Evolutionary conservation across 2,329 filamentous ascomycete species (phyloP).

Genomic region (Aspergillus bombycis): DNA sequence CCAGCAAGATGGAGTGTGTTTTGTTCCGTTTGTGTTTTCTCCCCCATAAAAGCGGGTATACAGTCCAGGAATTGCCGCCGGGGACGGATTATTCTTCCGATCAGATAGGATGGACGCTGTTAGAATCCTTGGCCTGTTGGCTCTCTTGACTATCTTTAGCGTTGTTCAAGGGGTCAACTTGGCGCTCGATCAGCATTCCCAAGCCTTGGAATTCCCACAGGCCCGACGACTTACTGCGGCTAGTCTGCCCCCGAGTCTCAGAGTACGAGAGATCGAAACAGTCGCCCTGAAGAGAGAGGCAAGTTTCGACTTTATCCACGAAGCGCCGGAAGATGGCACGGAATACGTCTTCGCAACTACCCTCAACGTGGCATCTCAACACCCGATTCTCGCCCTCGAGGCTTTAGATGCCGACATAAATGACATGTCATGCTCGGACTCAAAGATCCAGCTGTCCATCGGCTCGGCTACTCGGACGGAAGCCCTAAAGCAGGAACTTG

Average conservation of each 20-base stretch:
- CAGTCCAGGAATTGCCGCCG: neutral
- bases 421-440: neutral
- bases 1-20: neutral
- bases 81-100: neutral
- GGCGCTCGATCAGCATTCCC: neutral
- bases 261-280: neutral
- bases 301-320: slow-evolving; percentile 8
- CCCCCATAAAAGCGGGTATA: neutral
- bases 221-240: neutral
- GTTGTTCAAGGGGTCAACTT: neutral
- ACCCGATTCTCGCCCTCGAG: slow-evolving; percentile 18
- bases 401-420: slow-evolving; percentile 15
- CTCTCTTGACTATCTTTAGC: neutral
- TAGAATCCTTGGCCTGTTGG: neutral
- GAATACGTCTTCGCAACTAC: slow-evolving; percentile 17
- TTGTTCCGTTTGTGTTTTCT: neutral
- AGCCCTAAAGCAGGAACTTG: slow-evolving; percentile 12
- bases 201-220: neutral
- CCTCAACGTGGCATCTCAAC: slow-evolving; percentile 14
- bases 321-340: neutral
- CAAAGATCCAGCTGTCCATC: neutral
- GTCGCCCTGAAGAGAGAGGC: neutral
- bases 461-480: neutral
- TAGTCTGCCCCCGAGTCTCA: neutral
- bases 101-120: neutral